A percentile compares a stretch with the other conserved stretches of the same genome.
phyloP scores from a whole-genome alignment of 768 basidiomycete genomes.

The Tricholoma furcatifolium region DNA sequence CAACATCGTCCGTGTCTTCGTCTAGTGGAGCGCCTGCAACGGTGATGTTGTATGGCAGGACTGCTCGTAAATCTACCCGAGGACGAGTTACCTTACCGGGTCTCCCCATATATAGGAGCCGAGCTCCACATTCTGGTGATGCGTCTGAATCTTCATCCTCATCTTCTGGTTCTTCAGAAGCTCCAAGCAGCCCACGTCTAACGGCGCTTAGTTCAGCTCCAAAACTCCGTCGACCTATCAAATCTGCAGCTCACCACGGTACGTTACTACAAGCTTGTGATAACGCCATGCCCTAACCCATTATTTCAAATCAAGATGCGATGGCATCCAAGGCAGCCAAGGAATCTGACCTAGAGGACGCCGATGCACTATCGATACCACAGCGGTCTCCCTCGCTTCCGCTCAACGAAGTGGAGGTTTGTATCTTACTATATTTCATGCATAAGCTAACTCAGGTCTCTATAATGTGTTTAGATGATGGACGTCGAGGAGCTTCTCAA shows the following conservation, averaged over 20 bases:
- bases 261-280: background rate
- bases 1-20: background rate
- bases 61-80: slow-evolving; percentile 10
- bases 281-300: background rate
- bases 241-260: background rate
- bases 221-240: too few species aligned
- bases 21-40: background rate
- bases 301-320: background rate
- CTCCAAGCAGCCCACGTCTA: too few species aligned
- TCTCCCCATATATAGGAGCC: background rate
- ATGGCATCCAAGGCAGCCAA: background rate
- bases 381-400: background rate
- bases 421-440: background rate
- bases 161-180: background rate
- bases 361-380: slow-evolving; percentile 4
- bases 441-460: background rate
- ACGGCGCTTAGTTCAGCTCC: too few species aligned
- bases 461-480: slow-evolving; percentile 9
- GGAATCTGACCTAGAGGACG: slow-evolving; percentile 12
- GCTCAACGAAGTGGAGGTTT: slow-evolving; percentile 6
- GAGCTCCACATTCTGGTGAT: background rate
- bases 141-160: background rate
- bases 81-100: background rate
- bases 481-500: slow-evolving; percentile 13
- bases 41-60: slow-evolving; percentile 4